Evolutionary conservation across 2,329 filamentous ascomycete genomes (phyloP), one percentile per base, ranked within the genome.

Genomic region (Botryosphaeria agaves): DNA sequence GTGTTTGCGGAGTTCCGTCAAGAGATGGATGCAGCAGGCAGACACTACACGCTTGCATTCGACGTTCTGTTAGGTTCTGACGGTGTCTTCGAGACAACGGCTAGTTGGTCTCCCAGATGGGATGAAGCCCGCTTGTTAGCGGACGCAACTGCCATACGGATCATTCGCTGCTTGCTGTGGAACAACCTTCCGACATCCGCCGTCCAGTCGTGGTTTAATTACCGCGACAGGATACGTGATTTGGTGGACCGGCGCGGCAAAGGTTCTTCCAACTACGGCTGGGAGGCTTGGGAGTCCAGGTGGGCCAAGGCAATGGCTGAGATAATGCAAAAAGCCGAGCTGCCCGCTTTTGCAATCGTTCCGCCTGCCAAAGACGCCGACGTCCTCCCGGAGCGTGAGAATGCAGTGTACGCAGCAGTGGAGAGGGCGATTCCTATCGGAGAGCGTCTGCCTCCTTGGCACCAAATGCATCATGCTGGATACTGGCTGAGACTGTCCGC

Each of bases 1-100:
- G 64, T 93, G 0, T 81, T 95, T 46, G 82, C 85, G 17, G 87
- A 95, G 47, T 94, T 92, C 41, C 72, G 89, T 6, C 81, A 91
- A 47, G 89, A 95, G 49, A 81, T 87, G 66, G 87, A 94, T 46
- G 74, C 72, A 14, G 84, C 89, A 1, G 64, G 82, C 44, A 72
- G 84, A 26, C 84, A 82, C 31, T 94, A 85, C 42, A 82, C 89
- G 46, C 76, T 76, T 49, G 83, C 84, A 3, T 85, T 95, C 41
- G 83, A 92, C 31, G 72, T 71, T 14, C 56, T 98, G 7, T 70
- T 95, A 38, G 76, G 79, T 12, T 63, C 76, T 17, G 87, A 94
- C 36, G 59, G 59, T 44, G 69, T 93, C 5, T 73, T 94, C 42
- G 85, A 93, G 45, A 76, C 76, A 9, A 87, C 92, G 34, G 78